Percentiles rank a stretch among this genome's conserved stretches.
Conservation (phyloP, 2,329 filamentous ascomycete genomes). For the Diplodia intermedia region DNA sequence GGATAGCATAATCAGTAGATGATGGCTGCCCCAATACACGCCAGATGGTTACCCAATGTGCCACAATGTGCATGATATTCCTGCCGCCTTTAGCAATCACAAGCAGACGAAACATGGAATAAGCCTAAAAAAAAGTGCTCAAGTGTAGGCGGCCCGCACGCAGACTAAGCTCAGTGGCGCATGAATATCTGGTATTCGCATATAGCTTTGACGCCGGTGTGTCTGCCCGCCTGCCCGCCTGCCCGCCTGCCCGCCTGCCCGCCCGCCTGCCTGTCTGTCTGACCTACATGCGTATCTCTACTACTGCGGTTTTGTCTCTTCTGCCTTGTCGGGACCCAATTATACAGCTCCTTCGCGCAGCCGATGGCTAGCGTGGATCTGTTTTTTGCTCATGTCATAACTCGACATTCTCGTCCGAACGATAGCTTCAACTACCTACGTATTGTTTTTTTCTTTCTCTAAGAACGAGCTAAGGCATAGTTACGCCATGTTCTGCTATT, state of each 20-base stretch:
- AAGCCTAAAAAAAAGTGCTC: background rate
- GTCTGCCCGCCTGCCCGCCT: background rate
- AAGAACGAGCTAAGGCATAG: too few species aligned
- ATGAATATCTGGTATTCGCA: background rate
- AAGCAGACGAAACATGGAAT: background rate
- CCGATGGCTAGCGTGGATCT: too few species aligned
- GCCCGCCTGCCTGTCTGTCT: background rate
- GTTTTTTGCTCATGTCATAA: too few species aligned
- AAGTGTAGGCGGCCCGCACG: background rate
- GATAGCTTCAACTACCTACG: too few species aligned
- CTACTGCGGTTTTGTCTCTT: too few species aligned
- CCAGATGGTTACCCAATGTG: background rate
- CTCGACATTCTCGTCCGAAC: too few species aligned
- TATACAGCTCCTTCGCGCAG: too few species aligned
- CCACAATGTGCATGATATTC: background rate
- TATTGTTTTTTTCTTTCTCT: too few species aligned
- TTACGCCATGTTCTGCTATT: too few species aligned
- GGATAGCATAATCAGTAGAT: background rate
- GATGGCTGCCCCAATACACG: background rate
- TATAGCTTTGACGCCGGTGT: background rate
- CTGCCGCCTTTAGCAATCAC: too few species aligned
- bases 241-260: too few species aligned
- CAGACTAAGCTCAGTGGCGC: background rate
- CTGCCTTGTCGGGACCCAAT: background rate
- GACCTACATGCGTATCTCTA: too few species aligned